A percentile compares a stretch with the other conserved stretches of the same genome.
Conservation (phyloP, 768 basidiomycete species). For the Pleurotus cornucopiae region DNA sequence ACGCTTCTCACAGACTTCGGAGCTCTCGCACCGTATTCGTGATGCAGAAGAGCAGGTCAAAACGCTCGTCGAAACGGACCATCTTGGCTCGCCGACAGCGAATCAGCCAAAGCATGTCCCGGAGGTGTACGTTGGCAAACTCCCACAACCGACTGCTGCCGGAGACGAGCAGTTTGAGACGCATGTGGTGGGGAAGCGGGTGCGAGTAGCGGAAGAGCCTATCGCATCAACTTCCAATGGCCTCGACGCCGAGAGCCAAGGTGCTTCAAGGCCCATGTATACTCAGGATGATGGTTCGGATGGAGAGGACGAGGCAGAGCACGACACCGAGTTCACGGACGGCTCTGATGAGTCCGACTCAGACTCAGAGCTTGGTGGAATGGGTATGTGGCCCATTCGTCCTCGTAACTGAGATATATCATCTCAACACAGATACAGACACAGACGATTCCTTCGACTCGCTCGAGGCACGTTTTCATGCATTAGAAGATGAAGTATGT, state of each 20-base stretch:
- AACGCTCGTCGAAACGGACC: conserved; percentile 64
- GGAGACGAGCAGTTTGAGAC: neutral
- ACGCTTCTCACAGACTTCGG: conserved; percentile 54
- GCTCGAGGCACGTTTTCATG: conserved; percentile 82
- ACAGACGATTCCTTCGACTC: conserved; percentile 61
- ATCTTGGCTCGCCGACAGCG: neutral
- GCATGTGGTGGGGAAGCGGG: neutral
- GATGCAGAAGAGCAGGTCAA: conserved; percentile 81
- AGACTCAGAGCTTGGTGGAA: conserved; percentile 23
- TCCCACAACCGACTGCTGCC: conserved; percentile 1
- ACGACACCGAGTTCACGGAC: conserved; percentile 43
- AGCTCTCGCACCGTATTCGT: conserved; percentile 77
- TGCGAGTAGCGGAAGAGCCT: conserved; percentile 1
- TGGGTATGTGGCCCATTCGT: neutral
- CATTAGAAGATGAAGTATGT: conserved; percentile 77
- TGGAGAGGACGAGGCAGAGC: neutral
- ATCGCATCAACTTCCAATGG: neutral
- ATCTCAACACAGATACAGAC: conserved; percentile 22
- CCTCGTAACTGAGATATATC: neutral
- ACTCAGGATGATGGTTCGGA: conserved; percentile 4
- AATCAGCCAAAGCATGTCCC: neutral
- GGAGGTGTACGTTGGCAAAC: neutral
- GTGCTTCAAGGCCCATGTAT: conserved; percentile 5
- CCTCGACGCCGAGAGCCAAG: neutral
- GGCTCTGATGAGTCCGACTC: conserved; percentile 60